phyloP scores from a whole-genome alignment of 139 green algal genomes.

The Tetradesmus lagerheimii region DNA sequence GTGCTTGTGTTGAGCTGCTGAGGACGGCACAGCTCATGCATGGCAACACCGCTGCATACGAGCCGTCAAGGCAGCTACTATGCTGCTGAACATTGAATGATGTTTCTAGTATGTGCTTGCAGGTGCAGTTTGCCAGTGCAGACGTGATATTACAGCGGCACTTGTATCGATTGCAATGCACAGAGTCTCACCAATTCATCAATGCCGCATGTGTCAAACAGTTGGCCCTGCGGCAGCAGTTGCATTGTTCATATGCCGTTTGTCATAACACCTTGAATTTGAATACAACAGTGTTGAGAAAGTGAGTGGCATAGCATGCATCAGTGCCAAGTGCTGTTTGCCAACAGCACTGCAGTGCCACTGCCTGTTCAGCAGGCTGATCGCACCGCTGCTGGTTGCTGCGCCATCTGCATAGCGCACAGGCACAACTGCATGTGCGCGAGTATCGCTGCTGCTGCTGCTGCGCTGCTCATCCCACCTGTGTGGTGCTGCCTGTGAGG shows the following conservation, averaged over 20 bases:
- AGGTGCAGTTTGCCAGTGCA: neutral
- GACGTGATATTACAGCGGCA: neutral
- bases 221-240: constrained; percentile 51
- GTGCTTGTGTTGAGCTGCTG: neutral
- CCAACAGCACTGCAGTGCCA: no score
- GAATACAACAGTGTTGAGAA: no score
- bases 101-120: no score
- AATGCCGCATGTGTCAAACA: constrained; percentile 69
- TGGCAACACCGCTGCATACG: no score
- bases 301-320: no score
- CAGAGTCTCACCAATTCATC: constrained; percentile 31
- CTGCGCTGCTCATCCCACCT: constrained; percentile 48
- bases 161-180: no score
- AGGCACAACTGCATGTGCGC: neutral
- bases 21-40: no score
- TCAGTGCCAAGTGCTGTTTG: no score
- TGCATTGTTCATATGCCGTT: neutral
- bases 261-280: no score
- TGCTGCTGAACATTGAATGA: no score
- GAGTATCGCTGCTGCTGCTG: neutral
- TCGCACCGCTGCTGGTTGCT: neutral
- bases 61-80: no score
- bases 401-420: neutral
- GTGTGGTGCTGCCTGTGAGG: constrained; percentile 62
- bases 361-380: no score